Conservation (phyloP, 1,139 yeast genomes). For the Arxiozyma slooffiae region DNA sequence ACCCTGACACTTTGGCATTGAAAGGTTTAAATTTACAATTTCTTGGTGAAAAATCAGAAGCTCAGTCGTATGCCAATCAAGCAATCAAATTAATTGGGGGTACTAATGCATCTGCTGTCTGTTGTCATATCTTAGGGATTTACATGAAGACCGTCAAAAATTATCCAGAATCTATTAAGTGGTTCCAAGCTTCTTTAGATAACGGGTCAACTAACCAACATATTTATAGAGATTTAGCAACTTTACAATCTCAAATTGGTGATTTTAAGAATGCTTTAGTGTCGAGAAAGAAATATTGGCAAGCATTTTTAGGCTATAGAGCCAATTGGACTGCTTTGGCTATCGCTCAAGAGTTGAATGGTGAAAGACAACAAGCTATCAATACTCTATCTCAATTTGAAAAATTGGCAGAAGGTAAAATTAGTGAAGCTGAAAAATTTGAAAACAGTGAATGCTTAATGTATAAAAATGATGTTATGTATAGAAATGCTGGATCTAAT, state of each 20-base stretch:
- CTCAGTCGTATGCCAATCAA: conserved; percentile 48
- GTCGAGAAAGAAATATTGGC: conserved; percentile 61
- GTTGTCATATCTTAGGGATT: conserved; percentile 80
- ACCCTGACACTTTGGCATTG: conserved; percentile 75
- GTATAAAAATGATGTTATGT: conserved; percentile 60
- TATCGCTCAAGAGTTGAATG: conserved; percentile 68
- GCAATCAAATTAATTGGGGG: conserved; percentile 48
- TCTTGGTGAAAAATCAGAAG: conserved; percentile 53
- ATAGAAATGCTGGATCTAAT: conserved; percentile 48
- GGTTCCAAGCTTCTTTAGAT: conserved; percentile 68
- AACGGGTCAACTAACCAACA: conserved; percentile 73
- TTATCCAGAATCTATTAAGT: conserved; percentile 69
- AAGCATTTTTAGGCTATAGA: conserved; percentile 71
- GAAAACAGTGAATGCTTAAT: conserved; percentile 76
- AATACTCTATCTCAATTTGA: conserved; percentile 68
- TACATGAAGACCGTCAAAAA: conserved; percentile 63
- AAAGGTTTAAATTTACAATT: conserved; percentile 63
- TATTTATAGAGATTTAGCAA: conserved; percentile 71
- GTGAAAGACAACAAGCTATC: conserved; percentile 59
- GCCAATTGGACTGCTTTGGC: conserved; percentile 92
- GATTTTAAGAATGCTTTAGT: conserved; percentile 55
- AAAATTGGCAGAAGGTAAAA: conserved; percentile 56
- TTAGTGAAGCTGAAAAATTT: conserved; percentile 54
- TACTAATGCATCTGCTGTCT: conserved; percentile 47
- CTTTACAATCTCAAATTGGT: conserved; percentile 70